Evolutionary conservation across 179 eudicot genomes (phyloP).

Genomic region (Carnegiea gigantea): DNA sequence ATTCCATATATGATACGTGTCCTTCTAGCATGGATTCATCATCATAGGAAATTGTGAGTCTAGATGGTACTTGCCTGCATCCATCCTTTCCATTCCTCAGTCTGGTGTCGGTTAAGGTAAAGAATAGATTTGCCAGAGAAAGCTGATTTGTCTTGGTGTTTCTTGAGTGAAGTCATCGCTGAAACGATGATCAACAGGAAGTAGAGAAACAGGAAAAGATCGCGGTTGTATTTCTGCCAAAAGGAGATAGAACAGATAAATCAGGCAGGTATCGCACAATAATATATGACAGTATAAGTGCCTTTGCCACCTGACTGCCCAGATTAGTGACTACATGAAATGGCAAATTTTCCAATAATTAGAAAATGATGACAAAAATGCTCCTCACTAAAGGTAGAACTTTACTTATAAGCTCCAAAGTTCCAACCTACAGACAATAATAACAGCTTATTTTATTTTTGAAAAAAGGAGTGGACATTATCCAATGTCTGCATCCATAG

Average conservation of each 20-base stretch:
- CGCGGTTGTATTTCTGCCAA: constrained; percentile 91
- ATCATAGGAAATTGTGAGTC: neutral
- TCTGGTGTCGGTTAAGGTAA: constrained; percentile 93
- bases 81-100: constrained; percentile 99
- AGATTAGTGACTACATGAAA: neutral
- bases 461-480: no score
- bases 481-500: neutral
- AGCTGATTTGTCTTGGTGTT: constrained; percentile 87
- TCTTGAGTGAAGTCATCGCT: constrained; percentile 87
- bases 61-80: constrained; percentile 77
- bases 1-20: neutral
- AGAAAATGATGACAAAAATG: neutral
- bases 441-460: neutral
- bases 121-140: constrained; percentile 88
- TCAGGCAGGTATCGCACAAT: neutral
- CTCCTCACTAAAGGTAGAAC: neutral
- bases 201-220: constrained; percentile 85
- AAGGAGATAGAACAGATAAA: constrained; percentile 20
- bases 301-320: neutral
- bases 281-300: neutral
- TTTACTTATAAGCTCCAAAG: neutral
- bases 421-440: neutral
- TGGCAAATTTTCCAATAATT: neutral
- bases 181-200: constrained; percentile 78
- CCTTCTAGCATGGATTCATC: constrained; percentile 8